Conservation (phyloP, 2,329 filamentous ascomycete species). For the Endoconidiophora polonica region DNA sequence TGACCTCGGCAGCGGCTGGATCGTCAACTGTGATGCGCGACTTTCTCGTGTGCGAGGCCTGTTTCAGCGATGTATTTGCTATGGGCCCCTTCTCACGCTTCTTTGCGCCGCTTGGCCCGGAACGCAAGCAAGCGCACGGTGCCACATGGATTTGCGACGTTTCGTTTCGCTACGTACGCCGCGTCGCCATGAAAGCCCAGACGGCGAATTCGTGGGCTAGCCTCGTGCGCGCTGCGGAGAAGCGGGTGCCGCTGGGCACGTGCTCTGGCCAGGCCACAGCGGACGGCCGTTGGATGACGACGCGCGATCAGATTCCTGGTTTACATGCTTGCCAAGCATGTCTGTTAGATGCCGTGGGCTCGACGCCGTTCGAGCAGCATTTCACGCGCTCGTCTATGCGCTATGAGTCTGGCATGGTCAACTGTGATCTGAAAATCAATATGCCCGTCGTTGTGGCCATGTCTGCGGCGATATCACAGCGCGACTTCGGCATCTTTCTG, state of each 20-base stretch:
- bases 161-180: conserved; percentile 17
- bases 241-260: not conserved
- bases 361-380: conserved; percentile 18
- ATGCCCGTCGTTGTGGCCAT: conserved; percentile 18
- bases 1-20: conserved; percentile 9
- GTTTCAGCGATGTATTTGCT: conserved; percentile 21
- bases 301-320: conserved; percentile 16
- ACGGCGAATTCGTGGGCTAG: conserved; percentile 19
- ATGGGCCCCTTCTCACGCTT: conserved; percentile 18
- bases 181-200: conserved; percentile 14
- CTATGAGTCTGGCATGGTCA: not conserved
- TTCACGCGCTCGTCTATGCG: conserved; percentile 16
- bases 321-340: conserved; percentile 22
- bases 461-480: conserved; percentile 15
- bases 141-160: conserved; percentile 21
- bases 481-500: conserved; percentile 18
- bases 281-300: conserved; percentile 5
- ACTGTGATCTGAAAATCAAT: conserved; percentile 17
- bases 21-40: conserved; percentile 17
- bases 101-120: conserved; percentile 19
- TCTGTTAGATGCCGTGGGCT: conserved; percentile 20
- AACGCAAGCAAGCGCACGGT: conserved; percentile 13
- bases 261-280: not conserved
- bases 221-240: conserved; percentile 16
- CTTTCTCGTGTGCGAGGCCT: conserved; percentile 24